Evolutionary conservation across 345 rosid genomes (phyloP).

Genomic region (Euphorbia tirucalli): DNA sequence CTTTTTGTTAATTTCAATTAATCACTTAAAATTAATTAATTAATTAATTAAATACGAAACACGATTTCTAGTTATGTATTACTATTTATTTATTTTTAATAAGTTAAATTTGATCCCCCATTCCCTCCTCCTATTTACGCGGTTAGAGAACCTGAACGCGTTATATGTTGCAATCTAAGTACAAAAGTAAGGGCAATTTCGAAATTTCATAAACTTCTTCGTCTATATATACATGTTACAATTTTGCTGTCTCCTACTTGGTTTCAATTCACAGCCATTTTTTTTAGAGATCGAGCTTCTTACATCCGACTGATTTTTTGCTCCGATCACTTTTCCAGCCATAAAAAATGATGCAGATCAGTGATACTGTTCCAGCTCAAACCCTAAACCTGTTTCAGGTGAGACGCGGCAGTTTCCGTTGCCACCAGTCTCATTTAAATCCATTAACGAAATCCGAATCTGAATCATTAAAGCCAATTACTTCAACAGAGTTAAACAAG

Average conservation of each 20-base stretch:
- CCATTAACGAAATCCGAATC: slow-evolving; percentile 21
- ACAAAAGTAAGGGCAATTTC: not conserved
- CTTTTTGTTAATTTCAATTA: not conserved
- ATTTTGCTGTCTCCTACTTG: not conserved
- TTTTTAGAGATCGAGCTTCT: not conserved
- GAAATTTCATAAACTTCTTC: not conserved
- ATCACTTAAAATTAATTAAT: not conserved
- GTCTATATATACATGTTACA: slow-evolving; percentile 10
- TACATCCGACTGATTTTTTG: not conserved
- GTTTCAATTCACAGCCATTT: not conserved
- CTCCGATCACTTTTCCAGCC: not conserved
- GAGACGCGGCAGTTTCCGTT: slow-evolving; percentile 45
- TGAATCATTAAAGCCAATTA: slow-evolving; percentile 3
- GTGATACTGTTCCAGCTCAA: slow-evolving; percentile 44
- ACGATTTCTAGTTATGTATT: not conserved
- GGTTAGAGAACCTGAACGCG: not conserved
- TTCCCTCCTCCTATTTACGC: not conserved
- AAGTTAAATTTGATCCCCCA: too few relatives aligned
- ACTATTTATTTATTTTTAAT: not conserved
- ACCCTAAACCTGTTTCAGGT: slow-evolving; percentile 41
- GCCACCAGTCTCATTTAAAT: slow-evolving; percentile 49
- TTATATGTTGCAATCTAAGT: not conserved
- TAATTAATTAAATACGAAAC: not conserved
- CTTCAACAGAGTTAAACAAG: slow-evolving; percentile 33
- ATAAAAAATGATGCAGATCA: slow-evolving; percentile 44